Conservation (phyloP, 768 basidiomycete genomes). For the Rhizopogon roseolus region DNA sequence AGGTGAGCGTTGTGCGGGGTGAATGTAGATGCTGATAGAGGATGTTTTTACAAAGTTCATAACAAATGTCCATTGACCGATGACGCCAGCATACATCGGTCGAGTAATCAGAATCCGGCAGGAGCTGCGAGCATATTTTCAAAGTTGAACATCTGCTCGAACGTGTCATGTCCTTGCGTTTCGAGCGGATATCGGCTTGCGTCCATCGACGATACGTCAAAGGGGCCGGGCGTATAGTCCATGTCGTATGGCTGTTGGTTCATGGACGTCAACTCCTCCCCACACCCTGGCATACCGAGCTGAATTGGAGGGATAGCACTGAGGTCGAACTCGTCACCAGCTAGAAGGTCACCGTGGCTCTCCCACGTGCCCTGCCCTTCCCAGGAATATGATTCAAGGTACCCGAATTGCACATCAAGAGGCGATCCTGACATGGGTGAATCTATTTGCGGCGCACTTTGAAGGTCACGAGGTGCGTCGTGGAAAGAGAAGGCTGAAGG, state of each 20-base stretch:
- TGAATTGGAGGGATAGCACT: slow-evolving; percentile 61
- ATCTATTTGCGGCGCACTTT: slow-evolving; percentile 8
- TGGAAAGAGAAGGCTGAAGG: slow-evolving; percentile 19
- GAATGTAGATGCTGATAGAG: slow-evolving; percentile 13
- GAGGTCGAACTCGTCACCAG: slow-evolving; percentile 65
- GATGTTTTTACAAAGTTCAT: slow-evolving; percentile 23
- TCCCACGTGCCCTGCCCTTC: slow-evolving; percentile 28
- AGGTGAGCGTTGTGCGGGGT: slow-evolving; percentile 20
- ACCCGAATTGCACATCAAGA: slow-evolving; percentile 24
- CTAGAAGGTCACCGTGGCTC: slow-evolving; percentile 33
- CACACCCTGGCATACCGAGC: slow-evolving; percentile 48
- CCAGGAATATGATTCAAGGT: slow-evolving; percentile 27
- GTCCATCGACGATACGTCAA: slow-evolving; percentile 23
- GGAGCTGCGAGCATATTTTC: slow-evolving; percentile 28
- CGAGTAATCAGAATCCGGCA: slow-evolving; percentile 25
- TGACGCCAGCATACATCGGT: slow-evolving; percentile 33
- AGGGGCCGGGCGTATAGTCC: slow-evolving; percentile 17
- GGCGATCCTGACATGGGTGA: slow-evolving; percentile 15
- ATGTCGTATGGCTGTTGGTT: slow-evolving; percentile 12
- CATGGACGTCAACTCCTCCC: slow-evolving; percentile 17
- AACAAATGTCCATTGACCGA: slow-evolving; percentile 18
- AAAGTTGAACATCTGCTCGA: slow-evolving; percentile 32
- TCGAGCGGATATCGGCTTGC: slow-evolving; percentile 26
- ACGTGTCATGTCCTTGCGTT: slow-evolving; percentile 29
- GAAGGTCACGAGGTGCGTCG: slow-evolving; percentile 9